These are phyloP conservation scores for Dacryopinax primogenitus DNA, from an alignment of 768 basidiomycete species.

Conservation along the genomic window DNA sequence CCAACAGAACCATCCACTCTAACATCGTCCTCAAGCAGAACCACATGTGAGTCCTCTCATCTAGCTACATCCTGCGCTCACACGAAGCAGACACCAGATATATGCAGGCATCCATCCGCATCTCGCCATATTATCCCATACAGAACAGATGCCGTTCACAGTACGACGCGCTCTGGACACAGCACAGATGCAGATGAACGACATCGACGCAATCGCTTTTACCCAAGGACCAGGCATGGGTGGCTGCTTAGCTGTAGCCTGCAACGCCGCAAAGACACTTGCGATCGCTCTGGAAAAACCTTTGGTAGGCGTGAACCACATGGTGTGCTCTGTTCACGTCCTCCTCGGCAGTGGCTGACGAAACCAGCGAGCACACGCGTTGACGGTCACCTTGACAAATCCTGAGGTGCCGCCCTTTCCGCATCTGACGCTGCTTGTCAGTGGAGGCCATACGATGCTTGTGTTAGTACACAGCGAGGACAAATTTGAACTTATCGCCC, in stretches of 20 bases:
- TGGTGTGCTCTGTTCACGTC: conserved; percentile 41
- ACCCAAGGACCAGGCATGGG: conserved; percentile 67
- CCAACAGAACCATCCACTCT: conserved; percentile 49
- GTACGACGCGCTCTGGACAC: conserved; percentile 54
- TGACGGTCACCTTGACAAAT: conserved; percentile 61
- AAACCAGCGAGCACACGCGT: conserved; percentile 56
- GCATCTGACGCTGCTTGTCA: conserved; percentile 76
- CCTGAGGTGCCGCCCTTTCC: conserved; percentile 48
- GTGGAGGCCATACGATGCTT: conserved; percentile 89
- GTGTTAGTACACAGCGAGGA: conserved; percentile 51
- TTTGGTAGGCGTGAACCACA: conserved; percentile 84
- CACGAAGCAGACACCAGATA: conserved; percentile 37
- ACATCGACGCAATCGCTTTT: conserved; percentile 80
- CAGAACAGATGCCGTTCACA: conserved; percentile 69
- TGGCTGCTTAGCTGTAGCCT: conserved; percentile 66
- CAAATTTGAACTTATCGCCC: conserved; percentile 56
- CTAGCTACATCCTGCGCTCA: background rate
- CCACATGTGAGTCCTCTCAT: conserved; percentile 33
- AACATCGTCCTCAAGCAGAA: conserved; percentile 83
- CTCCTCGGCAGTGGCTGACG: conserved; percentile 8
- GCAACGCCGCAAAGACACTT: conserved; percentile 72
- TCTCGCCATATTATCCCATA: conserved; percentile 66
- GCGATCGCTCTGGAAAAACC: conserved; percentile 69
- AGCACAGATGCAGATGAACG: conserved; percentile 42
- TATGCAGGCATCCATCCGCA: conserved; percentile 67